A percentile compares a stretch with the other conserved stretches of the same genome.
These are phyloP conservation scores for Epichloe coenophiala DNA, from an alignment of 2,329 filamentous ascomycete genomes.

Conservation along the genomic window DNA sequence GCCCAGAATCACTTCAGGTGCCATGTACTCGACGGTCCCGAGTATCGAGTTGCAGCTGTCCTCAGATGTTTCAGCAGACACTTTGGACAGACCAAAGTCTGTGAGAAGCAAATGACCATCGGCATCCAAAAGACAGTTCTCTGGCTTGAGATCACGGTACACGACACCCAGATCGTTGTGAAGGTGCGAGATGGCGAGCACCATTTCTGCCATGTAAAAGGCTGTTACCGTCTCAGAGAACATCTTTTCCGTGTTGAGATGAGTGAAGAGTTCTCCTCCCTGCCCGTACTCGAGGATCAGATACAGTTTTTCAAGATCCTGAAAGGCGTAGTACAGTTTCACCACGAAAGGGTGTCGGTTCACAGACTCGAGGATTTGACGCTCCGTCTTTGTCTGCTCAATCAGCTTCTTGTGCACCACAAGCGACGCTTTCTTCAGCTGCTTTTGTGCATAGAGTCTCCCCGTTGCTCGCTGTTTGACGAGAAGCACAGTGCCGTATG, in stretches of 20 bases:
- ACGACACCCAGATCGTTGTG: slow-evolving; percentile 87
- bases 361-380: slow-evolving; percentile 86
- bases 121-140: slow-evolving; percentile 87
- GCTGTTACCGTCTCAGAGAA: slow-evolving; percentile 79
- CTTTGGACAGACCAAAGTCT: slow-evolving; percentile 94
- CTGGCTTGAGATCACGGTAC: slow-evolving; percentile 93
- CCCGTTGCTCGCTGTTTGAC: slow-evolving; percentile 84
- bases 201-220: slow-evolving; percentile 98
- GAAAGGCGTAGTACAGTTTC: slow-evolving; percentile 95
- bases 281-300: slow-evolving; percentile 95
- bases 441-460: slow-evolving; percentile 90
- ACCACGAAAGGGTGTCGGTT: slow-evolving; percentile 96
- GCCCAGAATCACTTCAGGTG: slow-evolving; percentile 81
- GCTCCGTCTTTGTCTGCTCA: slow-evolving; percentile 95
- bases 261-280: slow-evolving; percentile 93
- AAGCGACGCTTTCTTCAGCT: slow-evolving; percentile 93
- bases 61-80: slow-evolving; percentile 50
- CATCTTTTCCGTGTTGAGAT: slow-evolving; percentile 87
- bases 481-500: slow-evolving; percentile 86
- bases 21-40: slow-evolving; percentile 98
- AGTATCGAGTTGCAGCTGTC: slow-evolving; percentile 76
- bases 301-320: slow-evolving; percentile 95
- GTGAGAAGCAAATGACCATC: slow-evolving; percentile 89
- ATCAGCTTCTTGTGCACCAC: slow-evolving; percentile 92
- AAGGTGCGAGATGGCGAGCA: slow-evolving; percentile 83